Percentiles rank a stretch among this genome's conserved stretches.
These are phyloP conservation scores for Arabis hirsuta DNA, from an alignment of 345 rosid genomes.

Conservation along the genomic window DNA sequence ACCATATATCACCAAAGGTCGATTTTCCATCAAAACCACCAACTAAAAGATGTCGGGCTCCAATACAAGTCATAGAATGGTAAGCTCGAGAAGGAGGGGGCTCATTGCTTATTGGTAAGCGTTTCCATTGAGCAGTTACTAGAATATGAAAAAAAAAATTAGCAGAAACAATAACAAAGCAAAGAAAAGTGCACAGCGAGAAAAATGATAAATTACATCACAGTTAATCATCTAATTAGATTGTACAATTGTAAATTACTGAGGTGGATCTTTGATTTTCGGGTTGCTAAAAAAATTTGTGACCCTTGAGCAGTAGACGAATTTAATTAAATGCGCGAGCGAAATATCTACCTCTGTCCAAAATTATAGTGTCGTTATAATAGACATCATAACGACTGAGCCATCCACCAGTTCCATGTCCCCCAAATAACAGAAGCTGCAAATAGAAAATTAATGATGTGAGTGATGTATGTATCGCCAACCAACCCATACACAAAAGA, in stretches of 20 bases:
- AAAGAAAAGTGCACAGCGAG: background rate
- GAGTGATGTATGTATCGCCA: conserved; percentile 13
- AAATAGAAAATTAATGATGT: conserved; percentile 25
- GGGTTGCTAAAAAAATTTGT: background rate
- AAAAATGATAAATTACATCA: conserved; percentile 7
- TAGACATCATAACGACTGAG: conserved; percentile 94
- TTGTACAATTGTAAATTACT: conserved; percentile 4
- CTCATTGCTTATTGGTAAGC: conserved; percentile 65
- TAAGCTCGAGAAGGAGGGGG: conserved; percentile 95
- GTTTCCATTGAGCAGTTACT: conserved; percentile 98
- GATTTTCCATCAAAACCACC: conserved; percentile 98
- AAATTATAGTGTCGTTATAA: conserved; percentile 80
- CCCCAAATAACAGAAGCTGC: conserved; percentile 96
- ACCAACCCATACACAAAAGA: conserved; percentile 2
- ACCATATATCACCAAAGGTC: conserved; percentile 93
- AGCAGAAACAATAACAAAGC: conserved; percentile 15
- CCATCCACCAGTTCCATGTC: conserved; percentile 99
- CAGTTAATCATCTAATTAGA: conserved; percentile 27
- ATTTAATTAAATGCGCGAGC: conserved; percentile 11
- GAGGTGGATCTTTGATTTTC: conserved; percentile 9
- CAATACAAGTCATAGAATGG: conserved; percentile 78
- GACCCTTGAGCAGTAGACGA: background rate
- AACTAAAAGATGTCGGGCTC: conserved; percentile 76
- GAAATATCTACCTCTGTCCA: conserved; percentile 73
- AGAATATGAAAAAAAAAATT: conserved; percentile 14